Evolutionary conservation across 371 early-diverging fungal species (phyloP), one percentile per base, ranked within the genome.

Genomic region (Massospora cicadina): DNA sequence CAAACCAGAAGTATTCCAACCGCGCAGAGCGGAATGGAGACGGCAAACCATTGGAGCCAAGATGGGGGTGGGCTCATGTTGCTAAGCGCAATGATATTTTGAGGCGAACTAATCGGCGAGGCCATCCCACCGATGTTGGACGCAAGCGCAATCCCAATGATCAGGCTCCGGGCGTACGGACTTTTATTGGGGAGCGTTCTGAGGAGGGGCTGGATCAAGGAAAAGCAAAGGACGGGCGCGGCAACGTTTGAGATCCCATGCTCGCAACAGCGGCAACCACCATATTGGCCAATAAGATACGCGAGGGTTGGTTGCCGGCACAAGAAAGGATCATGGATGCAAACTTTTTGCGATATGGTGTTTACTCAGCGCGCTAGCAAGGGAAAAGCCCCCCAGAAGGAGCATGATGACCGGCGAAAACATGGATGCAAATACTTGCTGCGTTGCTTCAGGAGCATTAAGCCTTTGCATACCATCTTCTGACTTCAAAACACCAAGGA

Each of bases 201-300:
- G 58, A 92, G 79, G 30, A 91, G 87, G 1, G 93, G 90, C 76
- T 86, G 83, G 61, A 95, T 88, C 66, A 97, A 73, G 29, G 93
- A 91, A 68, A 95, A 93, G 75, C 98, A 97, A 26, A 97, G 79
- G 10, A 95, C 95, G 17, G 98, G 98, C 0, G 98, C 94, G 2
- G 98, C 98, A 2, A 97, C 98, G 69, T 97, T 97, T 61, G 85
- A 85, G 69, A 96, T 95, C 94, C 92, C 95, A 95, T 95, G 75
- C 89, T 89, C 1, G 90, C 87, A 69, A 97, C 79, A 0, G 94
- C 91, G 23, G 93, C 91, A 1, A 97, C 92, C 59, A 92, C 74
- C 94, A 97, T 95, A 66, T 87, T 90, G 28, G 91, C 89, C 33
- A 97, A 75, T 13, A 97, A 73, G 1, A 96, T 93, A 12, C 75